phyloP scores from a whole-genome alignment of 495 filamentous ascomycete species.

The Talaromyces ruber region DNA sequence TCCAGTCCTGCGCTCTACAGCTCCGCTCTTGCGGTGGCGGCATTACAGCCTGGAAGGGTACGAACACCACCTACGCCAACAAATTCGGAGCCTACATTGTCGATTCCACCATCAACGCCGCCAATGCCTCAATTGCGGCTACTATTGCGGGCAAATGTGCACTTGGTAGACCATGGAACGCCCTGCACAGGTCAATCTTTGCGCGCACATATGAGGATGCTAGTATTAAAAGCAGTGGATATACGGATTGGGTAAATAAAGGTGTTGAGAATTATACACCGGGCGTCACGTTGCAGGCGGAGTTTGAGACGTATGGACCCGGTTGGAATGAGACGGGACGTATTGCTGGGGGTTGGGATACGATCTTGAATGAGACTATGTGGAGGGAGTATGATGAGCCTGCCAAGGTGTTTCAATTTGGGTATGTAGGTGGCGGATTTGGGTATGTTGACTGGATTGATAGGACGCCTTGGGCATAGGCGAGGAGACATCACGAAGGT shows the following conservation, averaged over 20 bases:
- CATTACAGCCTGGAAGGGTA: conserved; percentile 59
- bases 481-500: too few species aligned
- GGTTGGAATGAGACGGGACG: conserved; percentile 46
- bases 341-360: conserved; percentile 28
- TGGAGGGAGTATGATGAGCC: conserved; percentile 38
- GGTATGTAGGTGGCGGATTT: conserved; percentile 30
- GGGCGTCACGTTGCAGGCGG: conserved; percentile 44
- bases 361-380: conserved; percentile 27
- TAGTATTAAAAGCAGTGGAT: conserved; percentile 41
- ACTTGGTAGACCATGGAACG: conserved; percentile 53
- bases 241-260: conserved; percentile 42
- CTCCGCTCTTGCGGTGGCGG: conserved; percentile 52
- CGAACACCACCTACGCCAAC: conserved; percentile 53
- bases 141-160: conserved; percentile 41
- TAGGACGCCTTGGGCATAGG: conserved; percentile 9
- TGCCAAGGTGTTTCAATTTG: conserved; percentile 40
- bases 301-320: conserved; percentile 44
- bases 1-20: conserved; percentile 31
- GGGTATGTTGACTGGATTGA: conserved; percentile 50
- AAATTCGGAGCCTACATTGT: conserved; percentile 56
- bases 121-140: conserved; percentile 39
- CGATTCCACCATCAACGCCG: conserved; percentile 36
- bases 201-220: conserved; percentile 42
- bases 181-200: conserved; percentile 44
- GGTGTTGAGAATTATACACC: conserved; percentile 29